phyloP scores from a whole-genome alignment of 148 eudicot genomes.

The Chenopodium formosanum region DNA sequence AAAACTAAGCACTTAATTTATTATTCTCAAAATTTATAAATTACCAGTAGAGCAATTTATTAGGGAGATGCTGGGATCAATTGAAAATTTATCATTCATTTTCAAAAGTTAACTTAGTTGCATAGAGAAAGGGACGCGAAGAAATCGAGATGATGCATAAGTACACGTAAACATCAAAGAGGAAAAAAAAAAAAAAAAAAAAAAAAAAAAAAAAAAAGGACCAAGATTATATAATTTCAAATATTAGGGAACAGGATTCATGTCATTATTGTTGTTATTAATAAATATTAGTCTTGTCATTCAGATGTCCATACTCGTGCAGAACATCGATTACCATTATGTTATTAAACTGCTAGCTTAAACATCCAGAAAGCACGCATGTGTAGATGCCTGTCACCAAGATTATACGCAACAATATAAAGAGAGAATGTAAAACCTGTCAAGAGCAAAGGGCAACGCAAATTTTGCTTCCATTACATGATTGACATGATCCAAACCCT shows the following conservation, averaged over 20 bases:
- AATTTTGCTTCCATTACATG: slow-evolving; percentile 89
- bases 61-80: no score
- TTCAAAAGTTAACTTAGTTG: no score
- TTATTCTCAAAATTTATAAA: no score
- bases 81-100: no score
- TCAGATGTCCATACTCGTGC: no score
- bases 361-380: not conserved
- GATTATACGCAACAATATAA: slow-evolving; percentile 12
- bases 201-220: no score
- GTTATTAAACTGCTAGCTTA: no score
- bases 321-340: no score
- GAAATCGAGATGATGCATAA: slow-evolving; percentile 4
- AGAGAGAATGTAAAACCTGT: slow-evolving; percentile 53
- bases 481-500: slow-evolving; percentile 90
- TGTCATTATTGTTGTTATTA: not conserved
- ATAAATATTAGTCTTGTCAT: no score
- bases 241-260: not conserved
- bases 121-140: not conserved
- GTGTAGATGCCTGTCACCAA: slow-evolving; percentile 12
- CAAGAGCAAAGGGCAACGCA: slow-evolving; percentile 56
- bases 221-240: no score
- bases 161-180: not conserved
- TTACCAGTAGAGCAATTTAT: no score
- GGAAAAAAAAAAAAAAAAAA: no score
- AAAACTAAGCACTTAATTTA: not conserved